Base-by-base conservation (phyloP, 805 yeast species). In the Babjeviella inositovora region DNA sequence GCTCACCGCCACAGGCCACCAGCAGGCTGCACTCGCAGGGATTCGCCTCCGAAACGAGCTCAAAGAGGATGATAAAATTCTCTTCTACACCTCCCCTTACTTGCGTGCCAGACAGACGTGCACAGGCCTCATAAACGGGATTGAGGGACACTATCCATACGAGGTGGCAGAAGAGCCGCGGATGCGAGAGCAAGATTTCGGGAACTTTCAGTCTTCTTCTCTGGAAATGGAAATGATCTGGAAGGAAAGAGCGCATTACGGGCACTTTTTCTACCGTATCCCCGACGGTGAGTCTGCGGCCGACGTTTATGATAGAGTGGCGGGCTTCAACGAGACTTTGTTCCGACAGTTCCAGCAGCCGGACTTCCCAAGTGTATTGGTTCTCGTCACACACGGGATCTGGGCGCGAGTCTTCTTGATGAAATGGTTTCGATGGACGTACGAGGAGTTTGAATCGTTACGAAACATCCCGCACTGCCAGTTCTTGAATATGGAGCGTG, bases 261-360 rank as follows among this genome's bases (percentile, higher is more conserved):
- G 96, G 0, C 80, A 73, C 43, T 56, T 54, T 39, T 85, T 85
- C 45, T 85, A 77, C 43, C 50, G 96, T 26, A 85, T 85, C 15
- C 94, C 94, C 4, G 71, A 77, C 37, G 96, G 96, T 7, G 96
- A 85, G 45, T 74, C 90, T 37, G 96, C 95, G 0, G 96, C 96
- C 0, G 96, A 85, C 45, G 95, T 85, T 7, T 85, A 70, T 46
- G 95, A 85, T 46, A 57, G 96, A 22, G 75, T 85, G 31, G 79
- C 94, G 2, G 77, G 90, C 9, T 85, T 85, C 45, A 82, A 82
- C 42, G 94, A 82, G 45, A 70, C 93, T 1, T 46, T 85, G 18
- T 81, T 74, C 41, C 57, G 96, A 22, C 90, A 79, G 42, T 84
- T 85, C 39, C 66, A 66, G 29, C 43, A 54, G 21, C 71, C 63